Conservation (phyloP, 1,139 yeast genomes). For the Petasospora rhodanensis region DNA sequence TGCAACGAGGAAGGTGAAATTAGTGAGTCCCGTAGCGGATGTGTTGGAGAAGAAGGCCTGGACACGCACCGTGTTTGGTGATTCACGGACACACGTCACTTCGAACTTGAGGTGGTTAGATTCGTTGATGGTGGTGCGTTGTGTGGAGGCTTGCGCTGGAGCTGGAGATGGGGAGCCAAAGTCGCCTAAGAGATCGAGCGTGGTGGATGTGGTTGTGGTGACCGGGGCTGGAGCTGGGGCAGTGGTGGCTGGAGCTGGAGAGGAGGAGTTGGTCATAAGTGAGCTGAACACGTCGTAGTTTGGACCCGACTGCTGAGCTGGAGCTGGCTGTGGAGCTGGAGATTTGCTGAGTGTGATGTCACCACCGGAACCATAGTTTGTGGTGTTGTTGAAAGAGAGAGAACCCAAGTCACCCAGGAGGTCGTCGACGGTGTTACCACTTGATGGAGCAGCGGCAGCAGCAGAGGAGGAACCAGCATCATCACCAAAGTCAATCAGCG, state of each 20-base stretch:
- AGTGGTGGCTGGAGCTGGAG: conserved; percentile 2
- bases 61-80: conserved; percentile 38
- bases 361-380: conserved; percentile 35
- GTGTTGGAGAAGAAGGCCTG: conserved; percentile 46
- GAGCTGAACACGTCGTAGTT: conserved; percentile 32
- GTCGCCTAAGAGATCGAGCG: conserved; percentile 17
- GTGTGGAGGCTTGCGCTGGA: conserved; percentile 27
- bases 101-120: conserved; percentile 51
- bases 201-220: conserved; percentile 2
- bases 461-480: conserved; percentile 30
- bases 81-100: conserved; percentile 37
- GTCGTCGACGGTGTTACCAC: conserved; percentile 50
- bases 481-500: conserved; percentile 78
- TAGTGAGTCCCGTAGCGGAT: conserved; percentile 42
- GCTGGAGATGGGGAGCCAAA: conserved; percentile 36
- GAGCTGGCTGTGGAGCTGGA: conserved; percentile 20
- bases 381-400: conserved; percentile 41
- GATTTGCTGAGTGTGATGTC: conserved; percentile 31
- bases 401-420: conserved; percentile 68
- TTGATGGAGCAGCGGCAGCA: too few species aligned
- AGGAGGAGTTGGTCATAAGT: conserved; percentile 13
- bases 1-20: conserved; percentile 69
- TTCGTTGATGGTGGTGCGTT: conserved; percentile 35
- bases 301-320: conserved; percentile 15
- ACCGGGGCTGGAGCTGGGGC: conserved; percentile 4